Conservation (phyloP, 192 early-diverging fungal genomes). For the Entomortierella lignicola region DNA sequence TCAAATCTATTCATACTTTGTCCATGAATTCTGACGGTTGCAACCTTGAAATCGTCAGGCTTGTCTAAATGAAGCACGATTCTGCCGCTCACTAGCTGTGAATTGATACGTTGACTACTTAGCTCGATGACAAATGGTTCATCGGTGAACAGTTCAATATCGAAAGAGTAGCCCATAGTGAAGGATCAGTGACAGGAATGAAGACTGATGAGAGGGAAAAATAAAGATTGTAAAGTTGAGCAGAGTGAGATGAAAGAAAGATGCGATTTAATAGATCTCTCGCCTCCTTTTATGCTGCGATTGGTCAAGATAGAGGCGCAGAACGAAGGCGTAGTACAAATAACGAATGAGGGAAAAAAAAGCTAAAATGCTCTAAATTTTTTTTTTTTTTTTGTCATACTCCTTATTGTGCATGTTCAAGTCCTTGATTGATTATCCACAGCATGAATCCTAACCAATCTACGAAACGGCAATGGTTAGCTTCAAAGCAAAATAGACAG, state of each 20-base stretch:
- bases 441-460: too few relatives aligned
- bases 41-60: conserved; percentile 37
- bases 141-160: conserved; percentile 29
- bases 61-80: conserved; percentile 25
- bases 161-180: conserved; percentile 43
- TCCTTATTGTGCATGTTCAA: too few relatives aligned
- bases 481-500: background rate
- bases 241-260: background rate
- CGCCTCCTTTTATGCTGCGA: too few relatives aligned
- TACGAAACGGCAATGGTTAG: background rate
- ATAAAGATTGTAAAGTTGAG: background rate
- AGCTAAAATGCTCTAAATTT: too few relatives aligned
- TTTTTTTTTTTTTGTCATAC: too few relatives aligned
- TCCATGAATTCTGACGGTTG: conserved; percentile 23
- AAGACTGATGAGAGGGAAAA: background rate
- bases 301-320: too few relatives aligned
- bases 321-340: too few relatives aligned
- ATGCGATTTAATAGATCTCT: too few relatives aligned
- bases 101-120: background rate
- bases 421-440: too few relatives aligned
- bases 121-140: conserved; percentile 39
- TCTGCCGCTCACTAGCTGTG: conserved; percentile 18
- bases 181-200: too few relatives aligned
- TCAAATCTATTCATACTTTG: conserved; percentile 14
- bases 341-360: too few relatives aligned